Conservation (phyloP, 2,329 filamentous ascomycete genomes). For the Zalaria obscura region DNA sequence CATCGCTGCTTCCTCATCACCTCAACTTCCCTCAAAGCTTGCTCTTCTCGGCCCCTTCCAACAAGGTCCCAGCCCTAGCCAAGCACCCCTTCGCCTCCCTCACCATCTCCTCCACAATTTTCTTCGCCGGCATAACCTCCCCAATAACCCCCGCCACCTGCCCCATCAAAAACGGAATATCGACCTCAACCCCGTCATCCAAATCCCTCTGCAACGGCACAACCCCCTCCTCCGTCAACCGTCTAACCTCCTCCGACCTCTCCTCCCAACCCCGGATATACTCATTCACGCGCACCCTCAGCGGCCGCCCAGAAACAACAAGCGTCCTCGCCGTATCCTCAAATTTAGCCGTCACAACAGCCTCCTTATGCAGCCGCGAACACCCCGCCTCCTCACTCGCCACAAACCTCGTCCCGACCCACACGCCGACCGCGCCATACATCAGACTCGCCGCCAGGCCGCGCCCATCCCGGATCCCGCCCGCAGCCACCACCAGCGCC, state of each 20-base stretch:
- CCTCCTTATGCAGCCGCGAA: slow-evolving; percentile 68
- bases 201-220: slow-evolving; percentile 74
- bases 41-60: too few species aligned
- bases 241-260: slow-evolving; percentile 57
- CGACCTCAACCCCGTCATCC: slow-evolving; percentile 61
- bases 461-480: slow-evolving; percentile 72
- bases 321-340: slow-evolving; percentile 72
- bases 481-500: slow-evolving; percentile 68
- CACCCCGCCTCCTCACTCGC: slow-evolving; percentile 70
- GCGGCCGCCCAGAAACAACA: slow-evolving; percentile 66
- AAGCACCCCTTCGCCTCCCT: slow-evolving; percentile 38
- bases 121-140: slow-evolving; percentile 63
- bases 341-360: slow-evolving; percentile 65
- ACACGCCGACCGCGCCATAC: slow-evolving; percentile 78
- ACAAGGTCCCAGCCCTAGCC: too few species aligned
- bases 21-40: too few species aligned
- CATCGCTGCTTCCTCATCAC: too few species aligned
- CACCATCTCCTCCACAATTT: slow-evolving; percentile 89
- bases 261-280: slow-evolving; percentile 75
- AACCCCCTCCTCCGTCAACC: slow-evolving; percentile 60
- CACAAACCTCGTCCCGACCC: slow-evolving; percentile 90
- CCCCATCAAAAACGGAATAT: slow-evolving; percentile 84
- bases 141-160: slow-evolving; percentile 72
- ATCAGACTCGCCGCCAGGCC: slow-evolving; percentile 70
- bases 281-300: slow-evolving; percentile 69